phyloP scores from a whole-genome alignment of 805 yeast species.

The Barnettozyma botsteinii region DNA sequence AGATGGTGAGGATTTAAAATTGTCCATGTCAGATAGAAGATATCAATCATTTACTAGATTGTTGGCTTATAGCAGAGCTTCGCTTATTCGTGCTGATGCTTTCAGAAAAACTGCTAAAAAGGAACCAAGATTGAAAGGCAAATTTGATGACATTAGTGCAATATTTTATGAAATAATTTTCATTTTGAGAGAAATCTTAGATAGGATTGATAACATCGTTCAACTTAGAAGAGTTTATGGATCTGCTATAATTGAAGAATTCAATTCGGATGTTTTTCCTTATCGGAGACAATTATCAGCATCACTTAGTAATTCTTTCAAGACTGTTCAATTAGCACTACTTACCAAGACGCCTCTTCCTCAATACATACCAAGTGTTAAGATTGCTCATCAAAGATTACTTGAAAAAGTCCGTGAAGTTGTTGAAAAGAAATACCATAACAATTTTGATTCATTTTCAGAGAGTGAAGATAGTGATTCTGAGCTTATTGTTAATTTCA shows the following conservation, averaged over 20 bases:
- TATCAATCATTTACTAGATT: conserved; percentile 29
- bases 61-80: conserved; percentile 33
- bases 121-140: conserved; percentile 46
- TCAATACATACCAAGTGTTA: conserved; percentile 44
- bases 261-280: conserved; percentile 33
- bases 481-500: conserved; percentile 17
- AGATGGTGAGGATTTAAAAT: conserved; percentile 27
- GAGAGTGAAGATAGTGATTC: conserved; percentile 23
- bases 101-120: conserved; percentile 36
- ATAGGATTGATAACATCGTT: conserved; percentile 41
- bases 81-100: conserved; percentile 35
- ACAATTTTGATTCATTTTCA: conserved; percentile 2
- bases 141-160: conserved; percentile 33
- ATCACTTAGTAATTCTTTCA: conserved; percentile 32
- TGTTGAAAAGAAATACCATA: conserved; percentile 25
- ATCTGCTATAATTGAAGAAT: conserved; percentile 40
- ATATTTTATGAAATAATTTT: conserved; percentile 40
- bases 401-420: conserved; percentile 38
- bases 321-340: conserved; percentile 41
- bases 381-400: conserved; percentile 41
- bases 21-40: conserved; percentile 27
- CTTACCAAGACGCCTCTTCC: conserved; percentile 42
- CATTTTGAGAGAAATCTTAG: conserved; percentile 40
- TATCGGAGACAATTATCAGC: conserved; percentile 42
- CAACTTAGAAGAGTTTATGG: conserved; percentile 39